Evolutionary conservation across 2,329 filamentous ascomycete species (phyloP).

Genomic region (Hypoxylon sp.): DNA sequence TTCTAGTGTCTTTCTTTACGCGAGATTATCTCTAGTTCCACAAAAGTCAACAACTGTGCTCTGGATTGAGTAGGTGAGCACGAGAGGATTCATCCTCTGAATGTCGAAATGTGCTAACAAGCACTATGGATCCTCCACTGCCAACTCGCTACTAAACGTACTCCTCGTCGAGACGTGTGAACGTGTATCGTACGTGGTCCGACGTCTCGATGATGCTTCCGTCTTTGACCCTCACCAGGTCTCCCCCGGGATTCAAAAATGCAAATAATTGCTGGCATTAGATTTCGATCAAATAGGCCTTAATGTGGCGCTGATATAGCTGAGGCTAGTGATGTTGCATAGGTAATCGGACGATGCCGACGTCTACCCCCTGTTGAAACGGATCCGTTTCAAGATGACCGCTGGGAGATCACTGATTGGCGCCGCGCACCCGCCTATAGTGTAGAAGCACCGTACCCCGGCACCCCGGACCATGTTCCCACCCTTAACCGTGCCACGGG

Average conservation of each 20-base stretch:
- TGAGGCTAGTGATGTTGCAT: slow-evolving; percentile 63
- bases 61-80: slow-evolving; percentile 58
- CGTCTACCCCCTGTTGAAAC: slow-evolving; percentile 35
- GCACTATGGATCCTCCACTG: background rate
- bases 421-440: slow-evolving; percentile 22
- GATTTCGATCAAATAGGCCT: background rate
- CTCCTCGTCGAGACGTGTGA: background rate
- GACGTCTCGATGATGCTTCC: background rate
- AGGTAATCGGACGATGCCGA: slow-evolving; percentile 22
- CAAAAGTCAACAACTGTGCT: background rate
- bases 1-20: background rate
- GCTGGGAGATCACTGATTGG: slow-evolving; percentile 39
- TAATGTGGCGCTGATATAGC: slow-evolving; percentile 55
- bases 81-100: slow-evolving; percentile 17
- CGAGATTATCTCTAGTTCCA: slow-evolving; percentile 10
- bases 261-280: background rate
- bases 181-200: background rate
- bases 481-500: slow-evolving; percentile 22
- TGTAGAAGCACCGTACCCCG: slow-evolving; percentile 13
- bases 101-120: background rate
- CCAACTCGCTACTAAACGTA: background rate
- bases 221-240: background rate
- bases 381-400: slow-evolving; percentile 35
- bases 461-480: slow-evolving; percentile 38
- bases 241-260: background rate